These are phyloP conservation scores for Leucocoprinus leucothites DNA, from an alignment of 768 basidiomycete species.

Conservation along the genomic window DNA sequence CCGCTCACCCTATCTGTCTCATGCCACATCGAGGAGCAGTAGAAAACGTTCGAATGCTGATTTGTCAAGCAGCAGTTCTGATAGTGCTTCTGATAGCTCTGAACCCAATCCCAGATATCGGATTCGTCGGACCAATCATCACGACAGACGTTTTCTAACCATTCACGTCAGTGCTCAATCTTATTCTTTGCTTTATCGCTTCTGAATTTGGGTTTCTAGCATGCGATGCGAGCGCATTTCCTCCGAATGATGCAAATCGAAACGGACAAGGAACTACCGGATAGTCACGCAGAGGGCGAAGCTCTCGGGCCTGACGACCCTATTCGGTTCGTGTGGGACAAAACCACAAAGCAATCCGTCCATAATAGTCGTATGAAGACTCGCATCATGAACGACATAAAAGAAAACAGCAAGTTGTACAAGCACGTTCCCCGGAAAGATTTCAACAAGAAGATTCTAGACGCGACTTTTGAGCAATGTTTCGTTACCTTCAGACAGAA, in stretches of 20 bases:
- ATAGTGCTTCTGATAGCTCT: conserved; percentile 5
- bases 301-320: conserved; percentile 44
- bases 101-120: conserved; percentile 5
- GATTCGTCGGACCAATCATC: conserved; percentile 47
- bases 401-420: conserved; percentile 51
- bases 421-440: conserved; percentile 64
- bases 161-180: conserved; percentile 49
- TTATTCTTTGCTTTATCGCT: conserved; percentile 1
- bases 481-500: conserved; percentile 69
- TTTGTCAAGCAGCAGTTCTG: conserved; percentile 3
- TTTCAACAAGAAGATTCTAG: conserved; percentile 59
- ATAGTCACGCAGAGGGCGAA: conserved; percentile 55
- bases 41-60: conserved; percentile 8
- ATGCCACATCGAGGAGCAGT: conserved; percentile 11
- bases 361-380: conserved; percentile 74
- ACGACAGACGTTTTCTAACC: conserved; percentile 63
- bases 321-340: conserved; percentile 77
- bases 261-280: conserved; percentile 56
- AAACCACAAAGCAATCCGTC: conserved; percentile 70
- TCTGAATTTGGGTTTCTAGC: conserved; percentile 33
- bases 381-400: conserved; percentile 59
- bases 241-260: conserved; percentile 54
- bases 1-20: conserved; percentile 12
- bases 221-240: conserved; percentile 70
- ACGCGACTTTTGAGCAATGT: conserved; percentile 65